Evolutionary conservation across 2,329 filamentous ascomycete species (phyloP).

Genomic region (Mariannaea elegans): DNA sequence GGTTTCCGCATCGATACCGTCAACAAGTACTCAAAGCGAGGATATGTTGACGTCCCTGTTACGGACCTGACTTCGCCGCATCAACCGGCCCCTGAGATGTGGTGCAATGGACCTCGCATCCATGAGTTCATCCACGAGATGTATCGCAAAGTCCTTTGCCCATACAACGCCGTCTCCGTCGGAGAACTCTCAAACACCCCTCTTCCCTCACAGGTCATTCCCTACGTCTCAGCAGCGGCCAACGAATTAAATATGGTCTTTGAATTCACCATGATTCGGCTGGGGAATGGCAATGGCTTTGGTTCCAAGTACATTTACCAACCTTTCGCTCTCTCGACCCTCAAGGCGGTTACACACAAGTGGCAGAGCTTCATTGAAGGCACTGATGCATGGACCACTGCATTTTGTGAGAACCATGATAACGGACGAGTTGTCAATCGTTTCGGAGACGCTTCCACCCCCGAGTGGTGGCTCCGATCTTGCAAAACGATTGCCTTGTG

Average conservation of each 20-base stretch:
- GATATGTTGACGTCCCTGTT: conserved; percentile 62
- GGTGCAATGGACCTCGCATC: conserved; percentile 69
- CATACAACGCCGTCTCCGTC: conserved; percentile 68
- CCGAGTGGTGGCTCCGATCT: conserved; percentile 53
- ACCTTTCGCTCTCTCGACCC: conserved; percentile 53
- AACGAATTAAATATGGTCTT: conserved; percentile 70
- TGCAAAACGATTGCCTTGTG: conserved; percentile 64
- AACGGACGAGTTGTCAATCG: conserved; percentile 66
- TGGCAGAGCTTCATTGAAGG: conserved; percentile 61
- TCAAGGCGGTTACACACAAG: conserved; percentile 54
- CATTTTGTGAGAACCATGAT: conserved; percentile 72
- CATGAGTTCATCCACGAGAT: conserved; percentile 71
- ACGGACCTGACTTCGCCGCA: conserved; percentile 48
- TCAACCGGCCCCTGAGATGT: conserved; percentile 59
- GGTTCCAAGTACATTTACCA: conserved; percentile 60
- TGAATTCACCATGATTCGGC: conserved; percentile 64
- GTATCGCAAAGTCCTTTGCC: conserved; percentile 58
- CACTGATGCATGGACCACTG: conserved; percentile 65
- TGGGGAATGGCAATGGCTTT: conserved; percentile 59
- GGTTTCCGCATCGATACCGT: conserved; percentile 75
- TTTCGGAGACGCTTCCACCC: conserved; percentile 57
- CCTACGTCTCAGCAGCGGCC: conserved; percentile 62
- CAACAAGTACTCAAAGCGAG: conserved; percentile 71
- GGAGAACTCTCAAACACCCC: conserved; percentile 69
- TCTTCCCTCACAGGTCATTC: conserved; percentile 58